phyloP scores from a whole-genome alignment of 345 rosid species.

The Durio zibethinus region DNA sequence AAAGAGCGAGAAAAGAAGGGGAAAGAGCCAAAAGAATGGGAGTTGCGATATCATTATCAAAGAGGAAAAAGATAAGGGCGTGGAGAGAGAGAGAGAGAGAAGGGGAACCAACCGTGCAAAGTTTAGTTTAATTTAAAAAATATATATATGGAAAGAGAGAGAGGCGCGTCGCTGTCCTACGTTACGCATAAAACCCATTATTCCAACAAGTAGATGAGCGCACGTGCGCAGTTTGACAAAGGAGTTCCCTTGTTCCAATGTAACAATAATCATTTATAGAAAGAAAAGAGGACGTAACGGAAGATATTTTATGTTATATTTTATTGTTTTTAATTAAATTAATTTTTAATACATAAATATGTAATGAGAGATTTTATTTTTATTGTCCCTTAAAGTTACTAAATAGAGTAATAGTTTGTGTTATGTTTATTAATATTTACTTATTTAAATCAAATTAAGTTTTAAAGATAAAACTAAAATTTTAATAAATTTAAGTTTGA shows the following conservation, averaged over 20 bases:
- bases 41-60: constrained; percentile 16
- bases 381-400: too few relatives aligned
- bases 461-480: too few relatives aligned
- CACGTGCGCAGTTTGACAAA: constrained; percentile 44
- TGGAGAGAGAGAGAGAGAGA: too few relatives aligned
- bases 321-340: too few relatives aligned
- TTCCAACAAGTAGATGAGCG: constrained; percentile 30
- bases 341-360: too few relatives aligned
- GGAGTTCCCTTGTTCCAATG: constrained; percentile 6
- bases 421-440: too few relatives aligned
- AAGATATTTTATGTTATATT: too few relatives aligned
- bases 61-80: not conserved
- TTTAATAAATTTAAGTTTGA: too few relatives aligned
- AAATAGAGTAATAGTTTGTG: too few relatives aligned
- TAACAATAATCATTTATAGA: not conserved
- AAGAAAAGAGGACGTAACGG: not conserved
- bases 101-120: not conserved
- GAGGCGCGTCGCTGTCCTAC: constrained; percentile 32
- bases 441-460: too few relatives aligned
- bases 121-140: not conserved
- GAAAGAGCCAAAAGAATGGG: constrained; percentile 1
- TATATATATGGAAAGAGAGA: not conserved
- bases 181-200: constrained; percentile 41
- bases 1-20: too few relatives aligned
- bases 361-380: too few relatives aligned